These are phyloP conservation scores for Amylostereum areolatum DNA, from an alignment of 1,284 basidiomycete genomes.

Conservation along the genomic window DNA sequence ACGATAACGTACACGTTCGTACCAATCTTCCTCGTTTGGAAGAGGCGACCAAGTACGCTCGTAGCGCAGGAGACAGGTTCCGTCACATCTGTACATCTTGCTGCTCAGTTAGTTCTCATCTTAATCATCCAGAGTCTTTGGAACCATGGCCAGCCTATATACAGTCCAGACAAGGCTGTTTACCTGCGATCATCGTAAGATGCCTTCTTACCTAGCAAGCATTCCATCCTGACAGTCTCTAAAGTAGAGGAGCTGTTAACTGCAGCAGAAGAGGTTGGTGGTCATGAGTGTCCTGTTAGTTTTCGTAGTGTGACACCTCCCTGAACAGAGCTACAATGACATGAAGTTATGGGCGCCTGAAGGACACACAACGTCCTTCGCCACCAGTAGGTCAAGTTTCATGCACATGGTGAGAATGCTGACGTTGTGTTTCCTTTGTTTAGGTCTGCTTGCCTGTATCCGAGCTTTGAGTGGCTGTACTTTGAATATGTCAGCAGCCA, in stretches of 20 bases:
- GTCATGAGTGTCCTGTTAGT: background rate
- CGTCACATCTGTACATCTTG: conserved; percentile 3
- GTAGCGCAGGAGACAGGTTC: conserved; percentile 62
- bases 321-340: conserved; percentile 46
- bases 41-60: conserved; percentile 57
- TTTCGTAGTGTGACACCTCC: conserved; percentile 1
- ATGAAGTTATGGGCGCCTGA: conserved; percentile 50
- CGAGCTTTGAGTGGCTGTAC: conserved; percentile 60
- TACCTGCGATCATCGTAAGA: conserved; percentile 58
- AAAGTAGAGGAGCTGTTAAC: conserved; percentile 55
- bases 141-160: conserved; percentile 52
- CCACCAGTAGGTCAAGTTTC: conserved; percentile 35
- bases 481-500: conserved; percentile 36
- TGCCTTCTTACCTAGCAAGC: background rate
- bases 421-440: conserved; percentile 1
- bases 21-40: conserved; percentile 56
- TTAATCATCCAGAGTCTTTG: conserved; percentile 41
- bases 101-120: background rate
- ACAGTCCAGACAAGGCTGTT: conserved; percentile 47
- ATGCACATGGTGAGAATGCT: background rate
- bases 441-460: conserved; percentile 54
- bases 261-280: conserved; percentile 54
- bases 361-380: conserved; percentile 47
- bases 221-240: background rate
- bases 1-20: conserved; percentile 58